phyloP scores from a whole-genome alignment of 1,284 basidiomycete genomes.

The Fomitopsis pinicola region DNA sequence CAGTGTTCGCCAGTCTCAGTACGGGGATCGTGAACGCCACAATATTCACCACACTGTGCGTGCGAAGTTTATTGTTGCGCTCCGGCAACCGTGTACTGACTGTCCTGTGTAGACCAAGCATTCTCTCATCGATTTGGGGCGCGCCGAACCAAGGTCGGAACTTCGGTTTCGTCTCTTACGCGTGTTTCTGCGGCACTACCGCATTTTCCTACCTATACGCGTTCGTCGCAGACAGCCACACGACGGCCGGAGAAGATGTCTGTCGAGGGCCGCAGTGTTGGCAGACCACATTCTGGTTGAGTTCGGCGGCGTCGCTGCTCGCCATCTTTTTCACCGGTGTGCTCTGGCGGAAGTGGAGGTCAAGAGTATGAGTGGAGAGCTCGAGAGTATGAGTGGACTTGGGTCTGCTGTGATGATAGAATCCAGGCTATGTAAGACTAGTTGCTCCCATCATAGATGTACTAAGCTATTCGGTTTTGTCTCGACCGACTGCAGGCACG shows the following conservation, averaged over 20 bases:
- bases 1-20: conserved; percentile 39
- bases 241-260: conserved; percentile 32
- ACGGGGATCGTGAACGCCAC: conserved; percentile 65
- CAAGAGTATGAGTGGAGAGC: conserved; percentile 36
- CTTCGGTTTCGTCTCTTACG: conserved; percentile 68
- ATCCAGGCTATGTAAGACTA: neutral
- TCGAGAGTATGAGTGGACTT: too few species aligned
- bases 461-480: neutral
- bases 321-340: conserved; percentile 40
- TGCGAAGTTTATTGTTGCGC: conserved; percentile 11
- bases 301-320: conserved; percentile 36
- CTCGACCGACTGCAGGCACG: neutral
- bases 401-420: neutral
- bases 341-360: conserved; percentile 62
- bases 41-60: conserved; percentile 66
- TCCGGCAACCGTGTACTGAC: neutral
- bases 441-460: neutral
- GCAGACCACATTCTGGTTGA: conserved; percentile 58
- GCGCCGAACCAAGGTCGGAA: conserved; percentile 64
- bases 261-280: conserved; percentile 63
- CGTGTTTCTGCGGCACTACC: conserved; percentile 69
- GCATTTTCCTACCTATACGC: conserved; percentile 75
- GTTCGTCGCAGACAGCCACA: conserved; percentile 50
- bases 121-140: conserved; percentile 70
- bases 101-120: conserved; percentile 48